These are phyloP conservation scores for apple (Malus domestica) DNA, from an alignment of 306 rosid species.

Conservation along the genomic window ASM211411v1 NC_041799.1:20358001-20358500, in stretches of 20 bases:
- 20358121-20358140: background rate
- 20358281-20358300: background rate
- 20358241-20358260: background rate
- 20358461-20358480: background rate
- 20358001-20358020: background rate
- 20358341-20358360: background rate
- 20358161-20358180: background rate
- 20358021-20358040: background rate
- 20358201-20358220: background rate
- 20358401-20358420: background rate
- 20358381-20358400: background rate
- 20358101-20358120: background rate
- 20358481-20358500: background rate
- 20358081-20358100: background rate
- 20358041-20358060: background rate
- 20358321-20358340: background rate
- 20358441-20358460: background rate
- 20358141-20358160: background rate
- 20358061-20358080: background rate
- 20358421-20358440: background rate
- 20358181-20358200: background rate
- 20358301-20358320: background rate
- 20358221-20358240: background rate
- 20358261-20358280: background rate
- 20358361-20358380: background rate